Percentiles rank a stretch among this genome's conserved stretches.
phyloP scores from a whole-genome alignment of 2,329 filamentous ascomycete genomes.

The Nemania sp. region DNA sequence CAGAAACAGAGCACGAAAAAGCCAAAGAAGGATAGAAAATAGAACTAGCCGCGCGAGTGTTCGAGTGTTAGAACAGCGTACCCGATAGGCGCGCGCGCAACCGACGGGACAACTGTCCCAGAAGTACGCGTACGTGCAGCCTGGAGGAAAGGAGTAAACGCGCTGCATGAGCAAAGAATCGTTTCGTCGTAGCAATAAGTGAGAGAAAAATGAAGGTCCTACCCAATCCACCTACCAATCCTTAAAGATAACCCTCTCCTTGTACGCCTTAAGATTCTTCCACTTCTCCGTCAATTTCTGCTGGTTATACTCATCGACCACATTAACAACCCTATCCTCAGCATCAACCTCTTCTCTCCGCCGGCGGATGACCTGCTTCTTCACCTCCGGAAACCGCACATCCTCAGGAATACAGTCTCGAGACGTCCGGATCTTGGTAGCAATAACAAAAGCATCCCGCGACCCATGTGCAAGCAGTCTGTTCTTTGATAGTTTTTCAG shows the following conservation, averaged over 20 bases:
- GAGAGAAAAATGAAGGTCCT: neutral
- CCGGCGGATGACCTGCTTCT: slow-evolving; percentile 1
- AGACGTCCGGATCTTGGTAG: slow-evolving; percentile 26
- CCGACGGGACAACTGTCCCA: too few species aligned
- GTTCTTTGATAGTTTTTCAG: neutral
- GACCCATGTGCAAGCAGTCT: slow-evolving; percentile 11
- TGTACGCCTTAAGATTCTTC: slow-evolving; percentile 27
- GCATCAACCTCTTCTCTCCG: slow-evolving; percentile 9
- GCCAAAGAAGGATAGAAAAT: too few species aligned
- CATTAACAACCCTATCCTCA: neutral
- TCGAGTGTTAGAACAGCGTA: too few species aligned
- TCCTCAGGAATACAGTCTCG: slow-evolving; percentile 8
- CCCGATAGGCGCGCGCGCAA: too few species aligned
- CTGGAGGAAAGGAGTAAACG: too few species aligned
- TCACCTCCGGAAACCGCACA: slow-evolving; percentile 5
- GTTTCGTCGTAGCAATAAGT: neutral
- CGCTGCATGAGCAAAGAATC: too few species aligned
- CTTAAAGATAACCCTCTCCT: slow-evolving; percentile 27
- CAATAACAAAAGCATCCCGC: slow-evolving; percentile 29
- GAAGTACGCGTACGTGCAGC: too few species aligned
- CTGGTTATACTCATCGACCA: slow-evolving; percentile 19
- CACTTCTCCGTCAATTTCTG: slow-evolving; percentile 29
- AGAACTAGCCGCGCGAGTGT: too few species aligned
- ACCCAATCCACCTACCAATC: slow-evolving; percentile 26
- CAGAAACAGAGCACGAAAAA: too few species aligned